Percentiles rank a stretch among this genome's conserved stretches.
Evolutionary conservation across 108 stramenopile genomes (phyloP).

Genomic region (Discostella stelligeroides): DNA sequence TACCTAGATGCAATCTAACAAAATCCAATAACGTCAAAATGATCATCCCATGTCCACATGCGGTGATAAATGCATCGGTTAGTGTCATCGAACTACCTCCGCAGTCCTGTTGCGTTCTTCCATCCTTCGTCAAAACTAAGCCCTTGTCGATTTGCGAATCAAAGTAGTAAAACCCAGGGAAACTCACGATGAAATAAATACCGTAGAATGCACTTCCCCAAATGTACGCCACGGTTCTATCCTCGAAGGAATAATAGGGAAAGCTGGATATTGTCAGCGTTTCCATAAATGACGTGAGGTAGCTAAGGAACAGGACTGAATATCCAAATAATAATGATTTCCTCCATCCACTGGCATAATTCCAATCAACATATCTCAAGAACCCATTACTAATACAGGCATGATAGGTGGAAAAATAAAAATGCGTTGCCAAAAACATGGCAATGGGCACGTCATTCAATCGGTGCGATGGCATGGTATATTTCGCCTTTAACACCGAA

Average conservation of each 20-base stretch:
- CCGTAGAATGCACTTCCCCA: conserved; percentile 93
- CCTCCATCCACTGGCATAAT: conserved; percentile 49
- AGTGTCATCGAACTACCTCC: conserved; percentile 37
- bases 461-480: conserved; percentile 93
- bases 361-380: conserved; percentile 76
- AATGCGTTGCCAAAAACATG: conserved; percentile 94
- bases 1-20: conserved; percentile 83
- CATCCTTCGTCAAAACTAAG: too few relatives aligned
- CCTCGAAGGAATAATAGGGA: conserved; percentile 96
- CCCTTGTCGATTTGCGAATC: conserved; percentile 65
- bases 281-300: conserved; percentile 98
- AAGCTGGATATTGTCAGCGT: conserved; percentile 94
- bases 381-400: conserved; percentile 86
- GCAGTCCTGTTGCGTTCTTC: background rate
- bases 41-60: conserved; percentile 92
- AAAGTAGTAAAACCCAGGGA: conserved; percentile 90
- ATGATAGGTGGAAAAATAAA: conserved; percentile 97
- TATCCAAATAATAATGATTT: conserved; percentile 51
- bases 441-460: conserved; percentile 97
- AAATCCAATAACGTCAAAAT: conserved; percentile 92
- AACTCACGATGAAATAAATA: conserved; percentile 98
- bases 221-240: conserved; percentile 73
- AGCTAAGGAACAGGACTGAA: conserved; percentile 68
- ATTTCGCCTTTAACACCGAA: conserved; percentile 91
- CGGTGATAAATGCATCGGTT: conserved; percentile 79